Conservation (phyloP, 2,329 filamentous ascomycete genomes). For the Penicillium sp. region DNA sequence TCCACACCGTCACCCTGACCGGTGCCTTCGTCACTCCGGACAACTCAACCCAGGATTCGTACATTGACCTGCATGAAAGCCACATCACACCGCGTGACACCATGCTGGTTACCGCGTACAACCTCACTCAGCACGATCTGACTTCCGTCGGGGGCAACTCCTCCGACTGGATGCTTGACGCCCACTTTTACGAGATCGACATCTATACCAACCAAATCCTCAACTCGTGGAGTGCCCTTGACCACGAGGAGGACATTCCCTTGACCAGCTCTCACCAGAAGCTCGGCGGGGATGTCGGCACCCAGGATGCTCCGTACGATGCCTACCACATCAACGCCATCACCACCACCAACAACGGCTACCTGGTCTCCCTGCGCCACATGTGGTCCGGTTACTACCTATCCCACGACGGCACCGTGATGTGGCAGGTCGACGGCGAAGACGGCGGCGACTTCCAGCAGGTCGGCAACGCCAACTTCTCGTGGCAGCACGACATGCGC, state of each 20-base stretch:
- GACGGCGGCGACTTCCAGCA: conserved; percentile 20
- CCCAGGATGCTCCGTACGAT: conserved; percentile 29
- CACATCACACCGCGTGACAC: conserved; percentile 32
- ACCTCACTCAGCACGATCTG: conserved; percentile 32
- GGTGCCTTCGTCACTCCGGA: conserved; percentile 28
- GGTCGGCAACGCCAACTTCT: conserved; percentile 16
- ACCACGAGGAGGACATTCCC: conserved; percentile 29
- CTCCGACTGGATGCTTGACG: conserved; percentile 31
- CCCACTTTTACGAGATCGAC: conserved; percentile 34
- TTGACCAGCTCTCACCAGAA: conserved; percentile 26
- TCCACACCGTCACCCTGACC: conserved; percentile 28
- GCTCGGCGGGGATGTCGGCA: conserved; percentile 6
- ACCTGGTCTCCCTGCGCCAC: conserved; percentile 35
- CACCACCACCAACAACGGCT: conserved; percentile 29
- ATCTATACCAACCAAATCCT: conserved; percentile 33
- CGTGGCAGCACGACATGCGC: conserved; percentile 32
- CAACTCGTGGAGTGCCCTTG: conserved; percentile 32
- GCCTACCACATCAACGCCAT: conserved; percentile 37
- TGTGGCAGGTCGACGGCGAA: conserved; percentile 15
- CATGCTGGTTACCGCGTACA: conserved; percentile 34
- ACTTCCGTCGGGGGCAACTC: conserved; percentile 27
- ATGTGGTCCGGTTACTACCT: conserved; percentile 33
- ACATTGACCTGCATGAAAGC: conserved; percentile 36
- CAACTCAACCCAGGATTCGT: conserved; percentile 21
- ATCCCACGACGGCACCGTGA: conserved; percentile 24